A percentile compares a stretch with the other conserved stretches of the same genome.
Conservation (phyloP, 1,284 basidiomycete genomes). For the Trichosporon sp. region DNA sequence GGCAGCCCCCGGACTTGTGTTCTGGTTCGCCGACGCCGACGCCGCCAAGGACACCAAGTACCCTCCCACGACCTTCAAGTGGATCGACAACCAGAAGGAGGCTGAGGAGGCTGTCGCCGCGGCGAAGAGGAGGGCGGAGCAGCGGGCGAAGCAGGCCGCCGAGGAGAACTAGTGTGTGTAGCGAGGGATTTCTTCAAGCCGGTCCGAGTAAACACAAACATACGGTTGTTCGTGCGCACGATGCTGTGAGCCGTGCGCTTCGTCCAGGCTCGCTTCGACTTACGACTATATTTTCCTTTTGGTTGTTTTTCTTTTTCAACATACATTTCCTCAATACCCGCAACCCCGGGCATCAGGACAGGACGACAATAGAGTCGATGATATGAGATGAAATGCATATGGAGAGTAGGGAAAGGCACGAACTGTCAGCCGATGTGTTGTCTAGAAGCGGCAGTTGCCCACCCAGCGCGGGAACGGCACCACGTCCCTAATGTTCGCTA, state of each 20-base stretch:
- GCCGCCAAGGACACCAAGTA: conserved; percentile 62
- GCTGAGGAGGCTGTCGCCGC: conserved; percentile 55
- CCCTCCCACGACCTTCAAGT: conserved; percentile 55
- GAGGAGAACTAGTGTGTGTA: conserved; percentile 25
- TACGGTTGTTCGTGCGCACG: neutral
- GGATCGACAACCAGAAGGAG: conserved; percentile 57
- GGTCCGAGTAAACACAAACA: neutral
- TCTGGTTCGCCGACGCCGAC: conserved; percentile 85
- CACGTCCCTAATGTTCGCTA: conserved; percentile 84
- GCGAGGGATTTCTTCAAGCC: neutral
- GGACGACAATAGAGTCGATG: no score
- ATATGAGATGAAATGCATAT: conserved; percentile 37
- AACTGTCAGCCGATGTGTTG: neutral
- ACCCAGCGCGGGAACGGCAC: conserved; percentile 87
- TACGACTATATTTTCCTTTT: neutral
- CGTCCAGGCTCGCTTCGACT: neutral
- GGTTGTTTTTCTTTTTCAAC: neutral
- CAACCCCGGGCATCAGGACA: neutral
- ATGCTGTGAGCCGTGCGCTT: neutral
- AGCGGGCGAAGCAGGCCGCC: conserved; percentile 35
- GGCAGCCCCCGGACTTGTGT: conserved; percentile 78
- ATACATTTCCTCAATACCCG: conserved; percentile 9
- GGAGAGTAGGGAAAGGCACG: no score
- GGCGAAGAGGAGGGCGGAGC: conserved; percentile 43
- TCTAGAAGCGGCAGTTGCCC: conserved; percentile 61